These are phyloP conservation scores for Ophiostoma ulmi DNA, from an alignment of 2,329 filamentous ascomycete genomes.

Conservation along the genomic window DNA sequence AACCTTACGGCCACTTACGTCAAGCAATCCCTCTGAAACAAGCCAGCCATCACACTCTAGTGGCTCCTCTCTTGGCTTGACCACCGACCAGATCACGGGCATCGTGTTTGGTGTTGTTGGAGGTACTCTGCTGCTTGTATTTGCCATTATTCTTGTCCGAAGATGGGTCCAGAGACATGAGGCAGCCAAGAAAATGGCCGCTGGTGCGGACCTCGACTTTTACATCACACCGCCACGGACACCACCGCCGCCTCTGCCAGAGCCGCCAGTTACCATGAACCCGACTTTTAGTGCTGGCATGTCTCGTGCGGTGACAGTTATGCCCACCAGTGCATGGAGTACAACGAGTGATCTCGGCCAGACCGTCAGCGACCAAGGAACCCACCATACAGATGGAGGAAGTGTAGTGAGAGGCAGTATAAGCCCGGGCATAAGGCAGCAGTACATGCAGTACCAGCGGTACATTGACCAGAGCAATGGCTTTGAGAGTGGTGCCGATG, in stretches of 20 bases:
- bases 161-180: background rate
- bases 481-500: background rate
- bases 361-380: background rate
- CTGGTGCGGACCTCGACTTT: background rate
- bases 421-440: constrained; percentile 36
- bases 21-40: background rate
- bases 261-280: background rate
- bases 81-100: background rate
- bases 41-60: background rate
- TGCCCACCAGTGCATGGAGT: background rate
- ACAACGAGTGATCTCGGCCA: background rate
- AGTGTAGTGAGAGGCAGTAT: constrained; percentile 25
- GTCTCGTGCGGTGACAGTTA: background rate
- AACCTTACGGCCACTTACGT: background rate
- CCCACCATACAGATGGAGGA: background rate
- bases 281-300: background rate
- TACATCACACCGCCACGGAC: background rate
- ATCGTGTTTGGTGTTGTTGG: constrained; percentile 1
- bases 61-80: background rate
- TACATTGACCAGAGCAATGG: constrained; percentile 28
- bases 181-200: background rate
- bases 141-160: background rate
- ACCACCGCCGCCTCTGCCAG: background rate
- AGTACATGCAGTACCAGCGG: constrained; percentile 19
- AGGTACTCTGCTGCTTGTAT: background rate